phyloP scores from a whole-genome alignment of 176 grass and related monocot genomes.

The Oryza officinalis region DNA sequence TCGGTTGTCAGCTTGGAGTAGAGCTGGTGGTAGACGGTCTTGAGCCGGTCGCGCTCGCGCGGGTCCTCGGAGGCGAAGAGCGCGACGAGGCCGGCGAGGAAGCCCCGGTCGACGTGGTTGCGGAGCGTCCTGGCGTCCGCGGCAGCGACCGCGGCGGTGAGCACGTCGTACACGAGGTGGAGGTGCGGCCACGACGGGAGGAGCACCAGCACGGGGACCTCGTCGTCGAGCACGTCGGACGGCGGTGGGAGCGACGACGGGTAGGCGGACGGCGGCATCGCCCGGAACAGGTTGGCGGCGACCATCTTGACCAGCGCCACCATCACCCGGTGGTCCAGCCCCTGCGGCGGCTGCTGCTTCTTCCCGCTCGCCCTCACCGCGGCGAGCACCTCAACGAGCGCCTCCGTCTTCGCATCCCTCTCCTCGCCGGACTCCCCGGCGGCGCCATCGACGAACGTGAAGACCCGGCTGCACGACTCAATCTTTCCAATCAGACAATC shows the following conservation, averaged over 20 bases:
- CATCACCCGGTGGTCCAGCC: slow-evolving; percentile 54
- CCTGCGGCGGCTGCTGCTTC: slow-evolving; percentile 4
- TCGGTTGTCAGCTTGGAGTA: slow-evolving; percentile 77
- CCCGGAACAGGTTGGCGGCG: slow-evolving; percentile 71
- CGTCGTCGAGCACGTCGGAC: slow-evolving; percentile 47
- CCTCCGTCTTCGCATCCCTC: slow-evolving; percentile 50
- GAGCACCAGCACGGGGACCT: slow-evolving; percentile 1
- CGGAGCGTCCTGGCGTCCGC: slow-evolving; percentile 44
- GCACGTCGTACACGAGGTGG: slow-evolving; percentile 60
- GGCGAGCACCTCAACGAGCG: slow-evolving; percentile 58
- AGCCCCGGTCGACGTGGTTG: slow-evolving; percentile 57
- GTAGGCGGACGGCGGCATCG: slow-evolving; percentile 54
- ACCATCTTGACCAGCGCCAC: slow-evolving; percentile 61
- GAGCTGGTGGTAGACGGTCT: slow-evolving; percentile 69
- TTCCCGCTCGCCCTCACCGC: slow-evolving; percentile 31
- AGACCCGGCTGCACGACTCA: slow-evolving; percentile 46
- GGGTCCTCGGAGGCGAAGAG: slow-evolving; percentile 86
- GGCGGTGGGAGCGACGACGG: slow-evolving; percentile 8
- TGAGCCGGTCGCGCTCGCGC: slow-evolving; percentile 71
- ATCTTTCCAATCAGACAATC: slow-evolving; percentile 69
- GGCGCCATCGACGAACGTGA: slow-evolving; percentile 52
- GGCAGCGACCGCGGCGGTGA: slow-evolving; percentile 40
- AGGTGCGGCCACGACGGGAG: slow-evolving; percentile 75
- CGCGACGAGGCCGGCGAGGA: slow-evolving; percentile 51
- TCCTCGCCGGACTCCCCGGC: slow-evolving; percentile 4